These are phyloP conservation scores for Xylariomycetidae sp. DNA, from an alignment of 2,329 filamentous ascomycete genomes.

Conservation along the genomic window DNA sequence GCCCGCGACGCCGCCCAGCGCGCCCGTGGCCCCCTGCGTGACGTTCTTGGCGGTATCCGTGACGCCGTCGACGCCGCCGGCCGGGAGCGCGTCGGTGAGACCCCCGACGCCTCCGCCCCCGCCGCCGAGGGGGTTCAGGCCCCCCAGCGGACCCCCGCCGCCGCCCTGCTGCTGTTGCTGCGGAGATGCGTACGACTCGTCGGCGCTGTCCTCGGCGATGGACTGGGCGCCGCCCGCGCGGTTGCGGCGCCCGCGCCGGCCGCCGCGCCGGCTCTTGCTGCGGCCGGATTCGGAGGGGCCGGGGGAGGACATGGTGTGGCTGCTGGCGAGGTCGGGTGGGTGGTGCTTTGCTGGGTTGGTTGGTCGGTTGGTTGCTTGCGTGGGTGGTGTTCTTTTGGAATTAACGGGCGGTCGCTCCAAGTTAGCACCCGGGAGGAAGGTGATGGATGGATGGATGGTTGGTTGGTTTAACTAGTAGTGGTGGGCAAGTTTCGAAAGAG, in stretches of 20 bases:
- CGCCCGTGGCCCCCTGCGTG: constrained; percentile 20
- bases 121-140: constrained; percentile 17
- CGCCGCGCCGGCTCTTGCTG: constrained; percentile 12
- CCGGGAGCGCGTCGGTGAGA: constrained; percentile 20
- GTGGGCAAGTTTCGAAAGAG: no score
- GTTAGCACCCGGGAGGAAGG: no score
- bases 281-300: constrained; percentile 17
- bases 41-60: constrained; percentile 25
- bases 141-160: constrained; percentile 15
- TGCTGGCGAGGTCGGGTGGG: no score
- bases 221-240: constrained; percentile 21
- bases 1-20: constrained; percentile 21
- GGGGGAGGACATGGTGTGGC: constrained; percentile 22
- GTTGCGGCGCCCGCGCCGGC: constrained; percentile 19
- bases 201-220: constrained; percentile 17
- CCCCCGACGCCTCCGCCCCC: constrained; percentile 21
- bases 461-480: no score
- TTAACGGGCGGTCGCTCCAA: no score
- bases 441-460: no score
- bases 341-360: no score
- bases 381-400: no score
- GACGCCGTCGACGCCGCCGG: constrained; percentile 24
- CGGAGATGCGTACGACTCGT: constrained; percentile 21
- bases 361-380: no score
- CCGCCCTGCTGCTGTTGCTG: constrained; percentile 14